A percentile compares a stretch with the other conserved stretches of the same genome.
Conservation (phyloP, 805 yeast genomes). For the Ogataea polymorpha region DNA sequence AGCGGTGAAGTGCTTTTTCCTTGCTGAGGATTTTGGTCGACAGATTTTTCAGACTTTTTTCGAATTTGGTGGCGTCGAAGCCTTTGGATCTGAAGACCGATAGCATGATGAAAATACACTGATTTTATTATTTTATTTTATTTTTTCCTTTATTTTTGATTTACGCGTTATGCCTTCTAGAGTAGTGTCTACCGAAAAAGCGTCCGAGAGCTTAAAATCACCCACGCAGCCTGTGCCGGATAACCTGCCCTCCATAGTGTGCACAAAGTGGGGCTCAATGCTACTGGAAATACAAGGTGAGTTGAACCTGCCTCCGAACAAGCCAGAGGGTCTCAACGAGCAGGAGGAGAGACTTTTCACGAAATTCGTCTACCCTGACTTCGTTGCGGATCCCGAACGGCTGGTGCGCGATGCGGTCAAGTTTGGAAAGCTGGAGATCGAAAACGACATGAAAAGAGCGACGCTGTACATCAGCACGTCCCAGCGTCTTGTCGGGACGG, state of each 20-base stretch:
- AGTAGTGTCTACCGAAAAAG: conserved; percentile 18
- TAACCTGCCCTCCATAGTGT: conserved; percentile 29
- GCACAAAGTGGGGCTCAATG: conserved; percentile 58
- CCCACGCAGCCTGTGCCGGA: not conserved
- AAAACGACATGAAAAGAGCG: conserved; percentile 43
- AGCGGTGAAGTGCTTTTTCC: conserved; percentile 22
- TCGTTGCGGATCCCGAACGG: conserved; percentile 5
- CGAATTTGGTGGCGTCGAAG: conserved; percentile 44
- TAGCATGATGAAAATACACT: conserved; percentile 12
- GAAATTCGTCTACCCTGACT: conserved; percentile 23
- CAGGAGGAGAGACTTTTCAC: conserved; percentile 37
- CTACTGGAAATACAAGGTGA: conserved; percentile 75
- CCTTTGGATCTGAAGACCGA: conserved; percentile 28
- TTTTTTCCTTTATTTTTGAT: not conserved
- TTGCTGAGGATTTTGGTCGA: conserved; percentile 34
- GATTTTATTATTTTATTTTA: too few relatives aligned
- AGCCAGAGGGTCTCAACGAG: conserved; percentile 32
- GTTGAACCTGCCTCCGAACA: conserved; percentile 44
- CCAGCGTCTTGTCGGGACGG: conserved; percentile 62
- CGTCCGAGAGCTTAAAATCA: conserved; percentile 10
- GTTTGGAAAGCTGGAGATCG: conserved; percentile 49
- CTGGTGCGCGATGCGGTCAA: conserved; percentile 40
- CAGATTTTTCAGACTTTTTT: conserved; percentile 38
- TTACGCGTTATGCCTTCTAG: conserved; percentile 25
- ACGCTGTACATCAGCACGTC: conserved; percentile 64